These are phyloP conservation scores for Spatholobus suberectus DNA, from an alignment of 306 rosid species.

Conservation along the genomic window DNA sequence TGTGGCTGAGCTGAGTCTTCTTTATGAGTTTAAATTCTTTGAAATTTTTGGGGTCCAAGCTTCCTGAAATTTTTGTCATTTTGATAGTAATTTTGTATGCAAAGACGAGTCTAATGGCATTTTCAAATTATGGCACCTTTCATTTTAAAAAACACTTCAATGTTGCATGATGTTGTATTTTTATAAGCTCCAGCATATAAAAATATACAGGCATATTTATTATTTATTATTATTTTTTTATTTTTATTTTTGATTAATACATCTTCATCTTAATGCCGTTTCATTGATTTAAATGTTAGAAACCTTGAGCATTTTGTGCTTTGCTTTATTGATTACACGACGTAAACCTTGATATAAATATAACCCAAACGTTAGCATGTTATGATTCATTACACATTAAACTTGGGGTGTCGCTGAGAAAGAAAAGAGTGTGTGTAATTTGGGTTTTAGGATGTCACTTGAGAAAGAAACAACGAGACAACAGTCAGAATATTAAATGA, in stretches of 20 bases:
- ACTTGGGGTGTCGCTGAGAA: neutral
- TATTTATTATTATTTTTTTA: neutral
- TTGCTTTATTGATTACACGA: neutral
- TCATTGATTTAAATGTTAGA: neutral
- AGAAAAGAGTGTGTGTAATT: no score
- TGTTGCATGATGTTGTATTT: no score
- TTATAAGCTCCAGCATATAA: neutral
- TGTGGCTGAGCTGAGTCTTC: constrained; percentile 66
- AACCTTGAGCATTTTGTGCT: neutral
- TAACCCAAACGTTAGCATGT: neutral
- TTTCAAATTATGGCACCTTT: neutral
- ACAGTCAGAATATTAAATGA: no score
- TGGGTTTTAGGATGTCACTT: no score
- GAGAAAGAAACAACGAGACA: no score
- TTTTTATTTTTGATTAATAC: no score
- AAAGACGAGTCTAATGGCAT: neutral
- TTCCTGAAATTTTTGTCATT: constrained; percentile 40
- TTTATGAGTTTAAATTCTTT: constrained; percentile 66
- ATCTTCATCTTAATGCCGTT: neutral
- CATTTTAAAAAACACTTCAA: no score
- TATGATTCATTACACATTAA: neutral
- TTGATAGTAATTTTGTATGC: neutral
- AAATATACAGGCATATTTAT: neutral
- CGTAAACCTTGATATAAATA: neutral
- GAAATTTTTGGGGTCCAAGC: constrained; percentile 68